These are phyloP conservation scores for Corylus heterophylla DNA, from an alignment of 306 rosid genomes.

Conservation along the genomic window DNA sequence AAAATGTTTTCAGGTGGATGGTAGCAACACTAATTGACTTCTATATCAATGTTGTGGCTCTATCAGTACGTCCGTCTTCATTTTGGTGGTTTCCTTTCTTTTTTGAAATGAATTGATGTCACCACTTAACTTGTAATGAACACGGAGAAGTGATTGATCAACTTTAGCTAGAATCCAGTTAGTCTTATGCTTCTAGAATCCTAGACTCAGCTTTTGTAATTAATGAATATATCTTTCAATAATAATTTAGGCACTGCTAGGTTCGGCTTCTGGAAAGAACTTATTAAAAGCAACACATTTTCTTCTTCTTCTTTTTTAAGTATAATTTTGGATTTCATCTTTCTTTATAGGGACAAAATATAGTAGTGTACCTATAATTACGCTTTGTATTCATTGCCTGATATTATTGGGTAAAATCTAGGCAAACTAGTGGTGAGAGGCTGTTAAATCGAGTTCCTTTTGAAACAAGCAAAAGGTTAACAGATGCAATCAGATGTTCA, in stretches of 20 bases:
- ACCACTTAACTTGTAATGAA: slow-evolving; percentile 6
- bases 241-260: neutral
- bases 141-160: slow-evolving; percentile 6
- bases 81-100: slow-evolving; percentile 13
- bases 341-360: neutral
- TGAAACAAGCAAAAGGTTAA: neutral
- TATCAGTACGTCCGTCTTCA: slow-evolving; percentile 61
- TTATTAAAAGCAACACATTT: neutral
- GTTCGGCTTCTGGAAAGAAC: neutral
- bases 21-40: slow-evolving; percentile 74
- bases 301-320: neutral
- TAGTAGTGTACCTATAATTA: neutral
- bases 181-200: neutral
- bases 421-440: neutral
- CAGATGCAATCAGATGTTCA: neutral
- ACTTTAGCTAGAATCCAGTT: neutral
- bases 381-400: neutral
- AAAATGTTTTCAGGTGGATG: slow-evolving; percentile 71
- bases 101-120: slow-evolving; percentile 14
- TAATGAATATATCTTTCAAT: neutral
- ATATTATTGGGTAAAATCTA: neutral
- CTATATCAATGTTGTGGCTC: slow-evolving; percentile 68
- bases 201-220: neutral
- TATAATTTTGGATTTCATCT: neutral
- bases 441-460: neutral